Evolutionary conservation across 2,329 filamentous ascomycete genomes (phyloP).

Genomic region (Arthrobotrys megalospora): DNA sequence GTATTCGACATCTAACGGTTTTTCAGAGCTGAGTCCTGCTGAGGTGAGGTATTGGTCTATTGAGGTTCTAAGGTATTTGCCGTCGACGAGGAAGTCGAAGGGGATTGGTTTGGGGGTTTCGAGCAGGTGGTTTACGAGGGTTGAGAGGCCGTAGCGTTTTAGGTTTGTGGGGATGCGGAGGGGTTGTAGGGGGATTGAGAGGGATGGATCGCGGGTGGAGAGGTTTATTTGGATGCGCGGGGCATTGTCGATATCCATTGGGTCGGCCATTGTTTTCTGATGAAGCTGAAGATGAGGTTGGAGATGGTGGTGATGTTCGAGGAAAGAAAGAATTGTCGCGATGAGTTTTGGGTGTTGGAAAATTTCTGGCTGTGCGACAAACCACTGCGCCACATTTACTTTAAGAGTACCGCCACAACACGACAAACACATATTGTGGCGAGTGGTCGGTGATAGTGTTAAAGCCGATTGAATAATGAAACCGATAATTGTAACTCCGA

Average conservation of each 20-base stretch:
- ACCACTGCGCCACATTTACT: not conserved
- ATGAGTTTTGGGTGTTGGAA: constrained; percentile 27
- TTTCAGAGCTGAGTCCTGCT: constrained; percentile 90
- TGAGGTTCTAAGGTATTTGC: constrained; percentile 88
- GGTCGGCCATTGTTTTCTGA: constrained; percentile 32
- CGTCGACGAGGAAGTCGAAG: constrained; percentile 96
- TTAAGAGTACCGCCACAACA: not conserved
- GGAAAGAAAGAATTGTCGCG: constrained; percentile 9
- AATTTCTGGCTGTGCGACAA: constrained; percentile 19
- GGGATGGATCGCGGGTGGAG: constrained; percentile 75
- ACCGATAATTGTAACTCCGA: no score
- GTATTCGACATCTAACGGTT: constrained; percentile 89
- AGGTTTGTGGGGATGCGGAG: constrained; percentile 68
- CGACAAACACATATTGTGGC: not conserved
- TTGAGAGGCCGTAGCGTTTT: constrained; percentile 79
- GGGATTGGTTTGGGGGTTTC: constrained; percentile 78
- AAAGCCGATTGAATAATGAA: no score
- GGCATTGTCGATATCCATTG: constrained; percentile 48
- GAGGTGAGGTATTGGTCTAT: constrained; percentile 90
- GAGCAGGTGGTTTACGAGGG: constrained; percentile 81
- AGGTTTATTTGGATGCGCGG: constrained; percentile 78
- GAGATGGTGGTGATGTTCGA: constrained; percentile 15
- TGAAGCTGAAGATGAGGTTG: constrained; percentile 4
- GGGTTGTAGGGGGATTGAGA: constrained; percentile 72
- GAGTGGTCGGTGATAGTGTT: no score